These are phyloP conservation scores for Collybia sordida DNA, from an alignment of 768 basidiomycete genomes.

Conservation along the genomic window DNA sequence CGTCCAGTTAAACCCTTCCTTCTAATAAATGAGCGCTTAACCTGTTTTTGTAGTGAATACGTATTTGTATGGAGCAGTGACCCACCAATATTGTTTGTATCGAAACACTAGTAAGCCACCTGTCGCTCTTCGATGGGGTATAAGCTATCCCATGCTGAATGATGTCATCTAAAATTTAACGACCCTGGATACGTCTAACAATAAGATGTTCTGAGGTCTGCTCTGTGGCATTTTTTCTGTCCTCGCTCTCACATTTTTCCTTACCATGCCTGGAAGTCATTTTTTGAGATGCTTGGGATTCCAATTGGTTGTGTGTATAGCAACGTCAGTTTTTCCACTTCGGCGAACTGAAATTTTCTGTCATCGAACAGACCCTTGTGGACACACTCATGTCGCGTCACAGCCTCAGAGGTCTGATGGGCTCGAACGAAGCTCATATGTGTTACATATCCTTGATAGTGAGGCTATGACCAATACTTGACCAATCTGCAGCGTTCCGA, in stretches of 20 bases:
- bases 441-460: too few relatives aligned
- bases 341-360: background rate
- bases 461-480: too few relatives aligned
- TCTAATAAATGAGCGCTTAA: background rate
- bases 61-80: slow-evolving; percentile 20
- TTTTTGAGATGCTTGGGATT: slow-evolving; percentile 32
- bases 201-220: slow-evolving; percentile 11
- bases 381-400: slow-evolving; percentile 9
- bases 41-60: slow-evolving; percentile 15
- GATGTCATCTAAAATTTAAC: slow-evolving; percentile 3
- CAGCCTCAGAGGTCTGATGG: too few relatives aligned
- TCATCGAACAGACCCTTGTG: slow-evolving; percentile 17
- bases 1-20: background rate
- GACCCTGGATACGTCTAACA: slow-evolving; percentile 3
- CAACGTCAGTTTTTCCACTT: slow-evolving; percentile 18
- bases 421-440: too few relatives aligned
- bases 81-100: slow-evolving; percentile 17
- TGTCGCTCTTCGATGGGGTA: background rate
- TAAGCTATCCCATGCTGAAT: background rate
- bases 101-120: slow-evolving; percentile 10
- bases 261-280: slow-evolving; percentile 20
- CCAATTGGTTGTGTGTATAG: slow-evolving; percentile 36
- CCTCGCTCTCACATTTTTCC: slow-evolving; percentile 24
- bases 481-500: too few relatives aligned
- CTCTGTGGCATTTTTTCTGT: slow-evolving; percentile 30